Evolutionary conservation across 73 alveolate genomes (phyloP).

Genomic region (Paramecium octaurelia): DNA sequence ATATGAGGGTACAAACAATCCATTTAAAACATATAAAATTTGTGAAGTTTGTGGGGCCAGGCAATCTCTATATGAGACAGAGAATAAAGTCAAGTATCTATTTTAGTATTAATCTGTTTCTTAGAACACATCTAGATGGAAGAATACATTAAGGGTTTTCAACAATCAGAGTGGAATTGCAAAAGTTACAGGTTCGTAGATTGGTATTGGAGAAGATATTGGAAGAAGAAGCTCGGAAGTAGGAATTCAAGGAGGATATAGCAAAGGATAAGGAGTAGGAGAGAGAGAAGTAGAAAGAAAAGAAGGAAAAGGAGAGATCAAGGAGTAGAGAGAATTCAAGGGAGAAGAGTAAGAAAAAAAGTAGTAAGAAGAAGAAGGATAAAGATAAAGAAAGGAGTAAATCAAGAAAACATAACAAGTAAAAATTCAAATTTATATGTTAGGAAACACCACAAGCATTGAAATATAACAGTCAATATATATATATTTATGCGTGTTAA

Average conservation of each 20-base stretch:
- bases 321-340: background rate
- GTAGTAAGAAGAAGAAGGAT: background rate
- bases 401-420: constrained; percentile 28
- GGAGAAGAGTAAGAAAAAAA: constrained; percentile 6
- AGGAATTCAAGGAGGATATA: background rate
- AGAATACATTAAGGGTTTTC: constrained; percentile 46
- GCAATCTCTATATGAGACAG: constrained; percentile 35
- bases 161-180: background rate
- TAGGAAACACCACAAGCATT: constrained; percentile 45
- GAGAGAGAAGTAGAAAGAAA: background rate
- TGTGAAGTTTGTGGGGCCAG: constrained; percentile 52
- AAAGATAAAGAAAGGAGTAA: background rate
- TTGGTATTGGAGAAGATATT: constrained; percentile 12
- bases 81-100: background rate
- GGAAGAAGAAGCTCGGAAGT: background rate
- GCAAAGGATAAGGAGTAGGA: background rate
- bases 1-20: constrained; percentile 41
- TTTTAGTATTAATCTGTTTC: background rate
- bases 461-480: background rate
- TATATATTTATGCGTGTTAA: background rate
- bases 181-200: background rate
- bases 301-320: background rate
- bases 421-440: background rate
- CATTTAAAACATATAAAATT: constrained; percentile 45
- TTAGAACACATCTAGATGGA: constrained; percentile 45